Percentiles rank a stretch among this genome's conserved stretches.
Conservation (phyloP, 768 basidiomycete species). For the Chalciporus chontae region DNA sequence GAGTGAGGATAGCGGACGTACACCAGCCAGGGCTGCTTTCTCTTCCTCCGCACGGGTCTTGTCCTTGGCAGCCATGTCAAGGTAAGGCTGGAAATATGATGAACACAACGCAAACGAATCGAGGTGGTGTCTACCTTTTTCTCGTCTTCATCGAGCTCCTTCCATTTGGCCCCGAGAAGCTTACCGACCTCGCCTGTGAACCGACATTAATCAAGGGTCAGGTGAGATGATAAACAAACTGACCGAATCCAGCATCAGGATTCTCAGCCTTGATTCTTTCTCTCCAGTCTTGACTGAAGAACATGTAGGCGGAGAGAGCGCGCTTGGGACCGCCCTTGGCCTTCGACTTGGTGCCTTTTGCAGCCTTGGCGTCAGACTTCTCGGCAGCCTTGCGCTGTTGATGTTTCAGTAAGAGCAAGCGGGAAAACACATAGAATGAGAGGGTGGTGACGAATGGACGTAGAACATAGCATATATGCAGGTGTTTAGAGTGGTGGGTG, state of each 20-base stretch:
- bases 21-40: conserved; percentile 46
- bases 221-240: conserved; percentile 19
- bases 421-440: background rate
- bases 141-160: conserved; percentile 87
- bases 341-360: conserved; percentile 75
- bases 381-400: conserved; percentile 71
- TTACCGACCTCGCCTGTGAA: conserved; percentile 84
- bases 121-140: conserved; percentile 67
- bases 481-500: conserved; percentile 1
- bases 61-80: conserved; percentile 82
- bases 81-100: conserved; percentile 63
- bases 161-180: conserved; percentile 95
- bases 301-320: conserved; percentile 96
- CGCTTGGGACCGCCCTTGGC: conserved; percentile 71
- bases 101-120: background rate
- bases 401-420: conserved; percentile 12
- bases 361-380: conserved; percentile 50
- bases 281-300: conserved; percentile 96
- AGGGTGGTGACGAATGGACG: conserved; percentile 3
- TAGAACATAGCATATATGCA: conserved; percentile 18
- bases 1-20: conserved; percentile 19
- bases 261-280: conserved; percentile 95
- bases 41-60: conserved; percentile 85
- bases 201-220: conserved; percentile 1
- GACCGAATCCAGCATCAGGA: conserved; percentile 91